Evolutionary conservation across 139 green algal genomes (phyloP).

Genomic region (Dunaliella sp.): DNA sequence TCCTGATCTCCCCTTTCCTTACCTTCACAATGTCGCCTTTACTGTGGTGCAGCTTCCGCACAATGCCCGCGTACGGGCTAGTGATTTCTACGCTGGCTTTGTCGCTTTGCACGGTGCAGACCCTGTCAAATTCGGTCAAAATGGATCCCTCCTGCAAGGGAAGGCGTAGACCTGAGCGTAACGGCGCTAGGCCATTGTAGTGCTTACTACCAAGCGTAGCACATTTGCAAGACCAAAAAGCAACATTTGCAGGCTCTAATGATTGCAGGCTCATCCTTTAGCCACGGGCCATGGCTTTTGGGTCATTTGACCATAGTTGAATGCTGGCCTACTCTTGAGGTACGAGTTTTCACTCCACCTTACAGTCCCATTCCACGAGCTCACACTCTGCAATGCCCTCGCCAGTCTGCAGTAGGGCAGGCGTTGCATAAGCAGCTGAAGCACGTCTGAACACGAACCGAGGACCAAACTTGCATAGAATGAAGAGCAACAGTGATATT

Average conservation of each 20-base stretch:
- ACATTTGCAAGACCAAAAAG: too few relatives aligned
- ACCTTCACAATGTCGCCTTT: conserved; percentile 74
- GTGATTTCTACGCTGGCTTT: conserved; percentile 92
- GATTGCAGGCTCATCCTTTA: too few relatives aligned
- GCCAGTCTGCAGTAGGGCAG: conserved; percentile 75
- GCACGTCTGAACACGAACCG: not conserved
- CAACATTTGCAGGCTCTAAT: too few relatives aligned
- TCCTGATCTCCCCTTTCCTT: too few relatives aligned
- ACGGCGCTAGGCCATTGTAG: too few relatives aligned
- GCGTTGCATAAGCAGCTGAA: not conserved
- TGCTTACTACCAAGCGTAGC: too few relatives aligned
- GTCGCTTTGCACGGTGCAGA: conserved; percentile 88
- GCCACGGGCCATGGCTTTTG: too few relatives aligned
- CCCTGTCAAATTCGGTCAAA: conserved; percentile 73
- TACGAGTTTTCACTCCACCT: too few relatives aligned
- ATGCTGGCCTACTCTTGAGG: too few relatives aligned
- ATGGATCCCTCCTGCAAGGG: conserved; percentile 58
- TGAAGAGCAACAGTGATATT: not conserved
- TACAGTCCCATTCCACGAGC: conserved; percentile 83
- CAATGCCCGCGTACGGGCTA: conserved; percentile 67
- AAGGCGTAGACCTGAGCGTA: too few relatives aligned
- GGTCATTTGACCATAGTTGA: too few relatives aligned
- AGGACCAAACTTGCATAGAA: not conserved
- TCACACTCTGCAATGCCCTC: conserved; percentile 95
- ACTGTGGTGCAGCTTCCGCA: conserved; percentile 61